These are phyloP conservation scores for Neurospora sp. DNA, from an alignment of 495 filamentous ascomycete species.

Conservation along the genomic window DNA sequence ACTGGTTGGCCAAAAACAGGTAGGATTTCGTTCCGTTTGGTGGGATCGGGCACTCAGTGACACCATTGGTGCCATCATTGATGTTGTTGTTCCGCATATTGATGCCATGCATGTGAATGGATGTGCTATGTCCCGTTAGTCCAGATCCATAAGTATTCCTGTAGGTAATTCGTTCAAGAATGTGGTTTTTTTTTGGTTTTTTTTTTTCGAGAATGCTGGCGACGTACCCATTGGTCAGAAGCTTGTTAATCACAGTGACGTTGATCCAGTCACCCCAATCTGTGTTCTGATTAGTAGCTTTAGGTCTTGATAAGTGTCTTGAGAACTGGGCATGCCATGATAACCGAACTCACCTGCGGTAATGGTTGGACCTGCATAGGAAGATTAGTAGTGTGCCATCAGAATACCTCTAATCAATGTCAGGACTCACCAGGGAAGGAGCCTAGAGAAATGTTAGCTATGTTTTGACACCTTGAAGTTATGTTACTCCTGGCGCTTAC, in stretches of 20 bases:
- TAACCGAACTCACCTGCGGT: neutral
- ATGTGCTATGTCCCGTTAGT: neutral
- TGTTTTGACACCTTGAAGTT: neutral
- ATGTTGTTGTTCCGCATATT: slow-evolving; percentile 20
- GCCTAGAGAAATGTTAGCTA: neutral
- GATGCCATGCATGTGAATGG: slow-evolving; percentile 38
- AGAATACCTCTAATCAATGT: neutral
- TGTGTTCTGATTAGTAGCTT: neutral
- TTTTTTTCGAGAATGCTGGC: neutral
- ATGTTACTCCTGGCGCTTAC: neutral
- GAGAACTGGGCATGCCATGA: neutral
- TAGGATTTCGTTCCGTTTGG: slow-evolving; percentile 31
- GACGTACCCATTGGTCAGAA: neutral
- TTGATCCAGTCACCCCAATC: slow-evolving; percentile 3
- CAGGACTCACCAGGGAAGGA: neutral
- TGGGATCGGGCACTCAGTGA: slow-evolving; percentile 40
- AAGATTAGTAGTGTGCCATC: neutral
- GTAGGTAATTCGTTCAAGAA: neutral
- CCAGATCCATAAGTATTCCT: neutral
- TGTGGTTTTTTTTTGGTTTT: neutral
- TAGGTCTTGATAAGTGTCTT: neutral
- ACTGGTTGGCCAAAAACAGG: slow-evolving; percentile 38
- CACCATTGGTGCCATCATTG: slow-evolving; percentile 29
- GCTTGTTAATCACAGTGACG: slow-evolving; percentile 1
- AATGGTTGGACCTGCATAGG: neutral